These are phyloP conservation scores for Botryobasidium botryosum DNA, from an alignment of 768 basidiomycete species.

Conservation along the genomic window DNA sequence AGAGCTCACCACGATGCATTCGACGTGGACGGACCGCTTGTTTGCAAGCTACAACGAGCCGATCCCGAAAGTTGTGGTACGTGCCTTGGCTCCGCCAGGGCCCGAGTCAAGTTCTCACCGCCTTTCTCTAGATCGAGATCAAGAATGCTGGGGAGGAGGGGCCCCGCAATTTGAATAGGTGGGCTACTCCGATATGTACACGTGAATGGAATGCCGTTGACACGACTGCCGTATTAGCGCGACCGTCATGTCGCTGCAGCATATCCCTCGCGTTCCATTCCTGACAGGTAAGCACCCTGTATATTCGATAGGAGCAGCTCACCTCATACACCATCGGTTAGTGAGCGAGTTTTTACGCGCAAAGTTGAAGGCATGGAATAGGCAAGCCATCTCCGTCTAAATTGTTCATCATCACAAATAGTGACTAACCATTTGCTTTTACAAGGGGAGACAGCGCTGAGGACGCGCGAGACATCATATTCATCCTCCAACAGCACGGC, in stretches of 20 bases:
- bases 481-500: too few relatives aligned
- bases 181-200: constrained; percentile 57
- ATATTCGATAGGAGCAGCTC: background rate
- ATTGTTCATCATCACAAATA: too few relatives aligned
- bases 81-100: constrained; percentile 13
- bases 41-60: constrained; percentile 58
- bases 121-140: constrained; percentile 8
- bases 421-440: too few relatives aligned
- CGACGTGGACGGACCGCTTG: constrained; percentile 75
- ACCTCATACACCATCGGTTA: background rate
- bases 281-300: constrained; percentile 27
- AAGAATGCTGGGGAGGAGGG: constrained; percentile 9
- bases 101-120: background rate
- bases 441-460: too few relatives aligned
- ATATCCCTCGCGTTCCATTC: constrained; percentile 55
- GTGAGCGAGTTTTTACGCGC: constrained; percentile 72
- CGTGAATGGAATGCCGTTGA: constrained; percentile 14
- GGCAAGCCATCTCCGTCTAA: too few relatives aligned
- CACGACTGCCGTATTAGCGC: constrained; percentile 11
- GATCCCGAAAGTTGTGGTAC: constrained; percentile 64
- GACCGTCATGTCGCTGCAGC: constrained; percentile 37
- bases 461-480: too few relatives aligned
- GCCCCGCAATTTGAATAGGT: constrained; percentile 56
- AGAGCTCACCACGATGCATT: constrained; percentile 48
- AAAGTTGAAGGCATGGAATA: constrained; percentile 72